Percentiles rank a stretch among this genome's conserved stretches.
Evolutionary conservation across 2,329 filamentous ascomycete genomes (phyloP).

Genomic region (Colletotrichum spaethianum): DNA sequence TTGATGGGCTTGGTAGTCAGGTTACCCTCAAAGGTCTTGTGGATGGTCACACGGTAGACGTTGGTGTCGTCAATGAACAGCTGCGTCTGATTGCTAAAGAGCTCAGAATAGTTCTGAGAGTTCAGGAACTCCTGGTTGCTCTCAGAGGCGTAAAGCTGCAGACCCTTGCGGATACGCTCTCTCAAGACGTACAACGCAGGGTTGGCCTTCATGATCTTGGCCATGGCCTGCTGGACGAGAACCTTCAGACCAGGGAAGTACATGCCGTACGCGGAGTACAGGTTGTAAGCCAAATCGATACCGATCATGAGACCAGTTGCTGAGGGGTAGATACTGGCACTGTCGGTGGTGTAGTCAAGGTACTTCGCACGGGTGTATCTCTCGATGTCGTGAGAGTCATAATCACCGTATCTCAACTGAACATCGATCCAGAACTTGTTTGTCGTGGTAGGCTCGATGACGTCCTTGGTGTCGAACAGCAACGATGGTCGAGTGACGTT

Average conservation of each 20-base stretch:
- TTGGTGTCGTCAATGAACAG: conserved; percentile 99
- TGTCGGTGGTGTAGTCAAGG: conserved; percentile 98
- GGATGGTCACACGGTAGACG: conserved; percentile 98
- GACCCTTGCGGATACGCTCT: conserved; percentile 97
- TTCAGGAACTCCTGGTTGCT: conserved; percentile 99
- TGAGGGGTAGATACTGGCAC: conserved; percentile 98
- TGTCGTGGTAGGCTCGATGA: conserved; percentile 92
- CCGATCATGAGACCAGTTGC: conserved; percentile 98
- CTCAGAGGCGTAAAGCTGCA: conserved; percentile 97
- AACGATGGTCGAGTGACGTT: conserved; percentile 95
- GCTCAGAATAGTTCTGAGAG: conserved; percentile 98
- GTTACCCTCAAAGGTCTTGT: conserved; percentile 99
- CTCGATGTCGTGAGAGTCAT: conserved; percentile 99
- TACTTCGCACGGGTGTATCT: conserved; percentile 98
- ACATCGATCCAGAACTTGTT: conserved; percentile 99
- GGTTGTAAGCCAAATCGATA: conserved; percentile 96
- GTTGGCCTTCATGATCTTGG: conserved; percentile 99
- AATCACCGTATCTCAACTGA: conserved; percentile 95
- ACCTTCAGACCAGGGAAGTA: conserved; percentile 99
- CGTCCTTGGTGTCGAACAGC: conserved; percentile 95
- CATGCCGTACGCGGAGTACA: conserved; percentile 98
- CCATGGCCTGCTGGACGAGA: conserved; percentile 97
- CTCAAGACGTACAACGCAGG: conserved; percentile 95
- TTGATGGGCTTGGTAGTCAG: conserved; percentile 99
- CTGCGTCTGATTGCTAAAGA: conserved; percentile 99